These are phyloP conservation scores for Hymenoscyphus fructigenus DNA, from an alignment of 2,329 filamentous ascomycete species.

Conservation along the genomic window DNA sequence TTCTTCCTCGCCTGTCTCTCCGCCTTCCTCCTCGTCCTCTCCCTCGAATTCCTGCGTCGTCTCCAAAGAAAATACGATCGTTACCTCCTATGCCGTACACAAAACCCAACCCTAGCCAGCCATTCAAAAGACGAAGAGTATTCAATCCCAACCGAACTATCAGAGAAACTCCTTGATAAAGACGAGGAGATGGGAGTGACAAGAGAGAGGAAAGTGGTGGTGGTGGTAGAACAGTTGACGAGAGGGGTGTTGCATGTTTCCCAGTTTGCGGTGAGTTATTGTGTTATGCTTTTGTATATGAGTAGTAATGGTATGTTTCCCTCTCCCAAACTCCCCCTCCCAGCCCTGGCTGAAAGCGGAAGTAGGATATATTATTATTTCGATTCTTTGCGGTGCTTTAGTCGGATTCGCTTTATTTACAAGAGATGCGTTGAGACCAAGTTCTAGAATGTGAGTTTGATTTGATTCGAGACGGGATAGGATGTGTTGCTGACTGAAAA, in stretches of 20 bases:
- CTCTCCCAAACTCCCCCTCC: no score
- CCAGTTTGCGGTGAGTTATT: conserved; percentile 26
- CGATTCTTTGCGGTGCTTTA: conserved; percentile 25
- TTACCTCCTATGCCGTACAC: conserved; percentile 17
- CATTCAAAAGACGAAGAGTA: conserved; percentile 10
- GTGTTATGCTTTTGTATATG: conserved; percentile 28
- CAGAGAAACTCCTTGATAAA: conserved; percentile 22
- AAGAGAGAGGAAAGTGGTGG: neutral
- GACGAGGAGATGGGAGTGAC: neutral
- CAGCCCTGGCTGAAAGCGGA: no score
- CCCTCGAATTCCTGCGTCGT: conserved; percentile 25
- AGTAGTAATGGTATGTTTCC: conserved; percentile 27
- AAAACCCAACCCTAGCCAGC: no score
- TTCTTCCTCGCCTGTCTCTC: conserved; percentile 28
- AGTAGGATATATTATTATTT: conserved; percentile 30
- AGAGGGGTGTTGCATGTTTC: conserved; percentile 23
- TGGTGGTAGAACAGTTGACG: conserved; percentile 20
- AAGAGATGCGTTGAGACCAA: conserved; percentile 20
- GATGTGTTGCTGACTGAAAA: neutral
- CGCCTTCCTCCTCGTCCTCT: conserved; percentile 26
- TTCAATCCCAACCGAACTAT: conserved; percentile 17
- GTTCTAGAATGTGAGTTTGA: neutral
- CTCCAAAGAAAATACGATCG: conserved; percentile 25
- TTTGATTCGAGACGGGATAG: neutral
- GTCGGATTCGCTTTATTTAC: conserved; percentile 28